Percentiles rank a stretch among this genome's conserved stretches.
Conservation (phyloP, 2,329 filamentous ascomycete species). For the Microsporum ferrugineum region DNA sequence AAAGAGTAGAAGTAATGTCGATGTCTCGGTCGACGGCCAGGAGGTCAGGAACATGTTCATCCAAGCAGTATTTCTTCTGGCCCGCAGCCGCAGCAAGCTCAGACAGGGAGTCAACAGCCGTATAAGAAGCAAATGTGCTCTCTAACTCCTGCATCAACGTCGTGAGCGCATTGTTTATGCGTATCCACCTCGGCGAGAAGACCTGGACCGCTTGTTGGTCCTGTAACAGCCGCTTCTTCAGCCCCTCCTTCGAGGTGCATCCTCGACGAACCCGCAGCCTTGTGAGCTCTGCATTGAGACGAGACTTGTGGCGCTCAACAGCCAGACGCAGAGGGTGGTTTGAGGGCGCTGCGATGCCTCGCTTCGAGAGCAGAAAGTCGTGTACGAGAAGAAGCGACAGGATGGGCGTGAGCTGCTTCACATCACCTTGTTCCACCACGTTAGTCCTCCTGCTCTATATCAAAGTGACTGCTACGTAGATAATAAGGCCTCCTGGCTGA, state of each 20-base stretch:
- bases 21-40: conserved; percentile 62
- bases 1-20: conserved; percentile 60
- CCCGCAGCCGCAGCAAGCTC: conserved; percentile 39
- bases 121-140: conserved; percentile 59
- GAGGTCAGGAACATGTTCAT: conserved; percentile 70
- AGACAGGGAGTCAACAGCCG: conserved; percentile 44
- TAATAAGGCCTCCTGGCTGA: conserved; percentile 29
- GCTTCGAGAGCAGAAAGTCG: conserved; percentile 71
- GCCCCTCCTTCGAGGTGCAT: conserved; percentile 54
- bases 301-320: conserved; percentile 68
- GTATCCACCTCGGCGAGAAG: conserved; percentile 75
- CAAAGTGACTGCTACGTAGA: no score
- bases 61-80: conserved; percentile 51
- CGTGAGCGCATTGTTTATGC: conserved; percentile 69
- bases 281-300: conserved; percentile 71
- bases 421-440: background rate
- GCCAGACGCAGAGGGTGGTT: conserved; percentile 66
- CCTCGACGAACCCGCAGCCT: conserved; percentile 63
- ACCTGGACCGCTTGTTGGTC: conserved; percentile 23
- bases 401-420: conserved; percentile 59
- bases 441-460: background rate
- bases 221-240: conserved; percentile 38
- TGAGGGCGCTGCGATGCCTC: conserved; percentile 68
- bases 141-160: conserved; percentile 60
- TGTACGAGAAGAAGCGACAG: conserved; percentile 74